Conservation (phyloP, 257 asterid species). For the Lithospermum erythrorhizon region DNA sequence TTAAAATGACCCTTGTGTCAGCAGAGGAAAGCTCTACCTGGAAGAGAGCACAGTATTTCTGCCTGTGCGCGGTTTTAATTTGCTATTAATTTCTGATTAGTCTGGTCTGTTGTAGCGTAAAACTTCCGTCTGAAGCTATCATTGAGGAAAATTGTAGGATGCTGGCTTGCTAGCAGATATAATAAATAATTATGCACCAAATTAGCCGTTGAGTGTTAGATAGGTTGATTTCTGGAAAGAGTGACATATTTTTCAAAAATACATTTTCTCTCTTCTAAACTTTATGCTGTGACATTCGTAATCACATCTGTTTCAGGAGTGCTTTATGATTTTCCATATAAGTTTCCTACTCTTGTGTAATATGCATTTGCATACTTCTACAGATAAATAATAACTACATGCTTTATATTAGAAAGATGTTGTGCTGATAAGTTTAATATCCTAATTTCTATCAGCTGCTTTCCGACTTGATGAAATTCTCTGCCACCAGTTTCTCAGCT, state of each 20-base stretch:
- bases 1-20: conserved; percentile 87
- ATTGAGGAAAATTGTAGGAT: not conserved
- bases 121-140: not conserved
- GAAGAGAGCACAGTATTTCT: conserved; percentile 84
- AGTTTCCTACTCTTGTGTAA: not conserved
- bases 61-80: conserved; percentile 45
- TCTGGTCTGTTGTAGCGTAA: not conserved
- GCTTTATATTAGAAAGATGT: not conserved
- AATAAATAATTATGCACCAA: not conserved
- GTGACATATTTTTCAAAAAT: not conserved
- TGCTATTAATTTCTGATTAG: not conserved
- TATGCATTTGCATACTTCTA: not conserved
- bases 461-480: conserved; percentile 65
- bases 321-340: not conserved
- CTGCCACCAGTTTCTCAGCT: conserved; percentile 57
- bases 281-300: not conserved
- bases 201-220: not conserved
- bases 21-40: conserved; percentile 73
- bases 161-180: not conserved
- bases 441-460: conserved; percentile 50
- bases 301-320: not conserved
- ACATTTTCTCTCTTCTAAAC: not conserved
- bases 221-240: not conserved
- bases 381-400: not conserved
- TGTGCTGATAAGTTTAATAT: conserved; percentile 9